phyloP scores from a whole-genome alignment of 2,329 filamentous ascomycete species.

The Colletotrichum lini region DNA sequence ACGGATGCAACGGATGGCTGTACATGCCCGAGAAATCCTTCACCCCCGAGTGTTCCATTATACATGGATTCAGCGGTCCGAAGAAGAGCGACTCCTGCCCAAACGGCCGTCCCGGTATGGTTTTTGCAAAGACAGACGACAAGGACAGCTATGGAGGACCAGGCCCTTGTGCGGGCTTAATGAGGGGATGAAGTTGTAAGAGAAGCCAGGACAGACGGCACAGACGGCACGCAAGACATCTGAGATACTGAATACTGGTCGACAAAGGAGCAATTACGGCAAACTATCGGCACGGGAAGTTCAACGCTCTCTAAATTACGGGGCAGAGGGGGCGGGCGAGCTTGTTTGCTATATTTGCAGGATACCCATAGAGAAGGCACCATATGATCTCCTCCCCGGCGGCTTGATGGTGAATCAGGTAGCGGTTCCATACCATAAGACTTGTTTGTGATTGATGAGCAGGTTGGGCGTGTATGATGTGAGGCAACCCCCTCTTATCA shows the following conservation, averaged over 20 bases:
- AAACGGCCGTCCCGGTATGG: slow-evolving; percentile 38
- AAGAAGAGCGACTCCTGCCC: slow-evolving; percentile 34
- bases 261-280: background rate
- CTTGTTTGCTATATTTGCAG: background rate
- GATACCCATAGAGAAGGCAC: background rate
- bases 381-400: background rate
- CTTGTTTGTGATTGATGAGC: too few species aligned
- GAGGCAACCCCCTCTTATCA: too few species aligned
- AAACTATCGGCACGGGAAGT: too few species aligned
- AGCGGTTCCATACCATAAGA: background rate
- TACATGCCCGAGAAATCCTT: slow-evolving; percentile 23
- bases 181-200: background rate
- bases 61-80: slow-evolving; percentile 38
- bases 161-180: slow-evolving; percentile 38
- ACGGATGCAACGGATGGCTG: slow-evolving; percentile 44
- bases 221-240: too few species aligned
- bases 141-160: slow-evolving; percentile 32
- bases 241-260: background rate
- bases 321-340: background rate
- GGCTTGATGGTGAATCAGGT: background rate
- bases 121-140: slow-evolving; percentile 29
- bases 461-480: too few species aligned
- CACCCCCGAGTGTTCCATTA: slow-evolving; percentile 40
- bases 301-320: background rate
- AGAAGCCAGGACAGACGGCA: background rate